phyloP scores from a whole-genome alignment of 2,329 filamentous ascomycete species.

The Colletotrichum salicis region DNA sequence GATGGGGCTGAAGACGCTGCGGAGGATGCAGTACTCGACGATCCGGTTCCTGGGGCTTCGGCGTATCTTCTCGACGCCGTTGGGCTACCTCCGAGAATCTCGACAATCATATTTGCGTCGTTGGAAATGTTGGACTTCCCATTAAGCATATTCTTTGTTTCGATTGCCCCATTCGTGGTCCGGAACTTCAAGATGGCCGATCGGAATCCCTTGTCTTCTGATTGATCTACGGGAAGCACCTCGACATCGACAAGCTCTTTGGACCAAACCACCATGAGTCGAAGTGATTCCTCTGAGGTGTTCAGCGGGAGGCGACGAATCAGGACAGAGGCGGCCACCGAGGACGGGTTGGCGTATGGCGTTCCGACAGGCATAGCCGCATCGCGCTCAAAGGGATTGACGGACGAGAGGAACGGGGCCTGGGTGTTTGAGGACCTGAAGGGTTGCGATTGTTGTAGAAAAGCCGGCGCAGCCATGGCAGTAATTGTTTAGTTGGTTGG shows the following conservation, averaged over 20 bases:
- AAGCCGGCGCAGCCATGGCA: constrained; percentile 58
- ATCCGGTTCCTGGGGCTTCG: constrained; percentile 38
- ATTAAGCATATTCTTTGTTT: constrained; percentile 68
- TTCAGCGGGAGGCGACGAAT: constrained; percentile 66
- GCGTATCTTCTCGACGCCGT: constrained; percentile 42
- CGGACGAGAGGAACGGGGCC: constrained; percentile 46
- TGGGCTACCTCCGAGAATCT: constrained; percentile 62
- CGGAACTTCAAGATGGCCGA: constrained; percentile 66
- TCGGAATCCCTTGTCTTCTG: constrained; percentile 60
- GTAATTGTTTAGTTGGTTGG: constrained; percentile 43
- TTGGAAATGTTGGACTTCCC: constrained; percentile 64
- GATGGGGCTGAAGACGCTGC: constrained; percentile 55
- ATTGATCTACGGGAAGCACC: constrained; percentile 60
- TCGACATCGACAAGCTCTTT: constrained; percentile 64
- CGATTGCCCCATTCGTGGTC: constrained; percentile 61
- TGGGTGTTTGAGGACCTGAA: constrained; percentile 52
- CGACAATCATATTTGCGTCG: constrained; percentile 64
- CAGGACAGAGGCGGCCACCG: constrained; percentile 54
- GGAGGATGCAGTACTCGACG: constrained; percentile 51
- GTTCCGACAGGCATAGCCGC: constrained; percentile 52
- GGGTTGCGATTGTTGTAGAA: constrained; percentile 51
- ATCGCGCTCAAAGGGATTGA: constrained; percentile 55
- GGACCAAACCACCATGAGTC: constrained; percentile 68
- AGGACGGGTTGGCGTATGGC: constrained; percentile 49
- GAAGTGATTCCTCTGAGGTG: constrained; percentile 64